These are phyloP conservation scores for Crepidotus variabilis DNA, from an alignment of 768 basidiomycete species.

Conservation along the genomic window DNA sequence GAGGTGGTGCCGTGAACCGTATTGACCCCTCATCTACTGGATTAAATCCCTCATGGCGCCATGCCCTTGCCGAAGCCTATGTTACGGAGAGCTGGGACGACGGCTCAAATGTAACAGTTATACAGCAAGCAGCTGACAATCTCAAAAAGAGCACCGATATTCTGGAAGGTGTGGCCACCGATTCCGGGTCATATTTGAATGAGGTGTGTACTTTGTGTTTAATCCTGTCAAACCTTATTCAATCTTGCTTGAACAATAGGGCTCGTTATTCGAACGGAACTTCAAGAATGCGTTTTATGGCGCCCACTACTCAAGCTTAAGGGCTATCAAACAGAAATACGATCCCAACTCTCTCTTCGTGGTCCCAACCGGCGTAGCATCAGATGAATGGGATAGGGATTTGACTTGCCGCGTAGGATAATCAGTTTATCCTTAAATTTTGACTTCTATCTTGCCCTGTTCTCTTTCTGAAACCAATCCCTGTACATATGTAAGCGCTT, in stretches of 20 bases:
- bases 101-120: background rate
- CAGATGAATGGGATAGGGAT: constrained; percentile 3
- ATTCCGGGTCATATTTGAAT: constrained; percentile 6
- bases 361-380: background rate
- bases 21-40: background rate
- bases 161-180: constrained; percentile 2
- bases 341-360: constrained; percentile 6
- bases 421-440: background rate
- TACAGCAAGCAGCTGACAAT: background rate
- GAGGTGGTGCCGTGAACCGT: background rate
- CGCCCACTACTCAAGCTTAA: background rate
- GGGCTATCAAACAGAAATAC: constrained; percentile 3
- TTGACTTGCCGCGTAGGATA: background rate
- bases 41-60: background rate
- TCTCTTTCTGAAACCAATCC: background rate
- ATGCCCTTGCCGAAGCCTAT: background rate
- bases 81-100: background rate
- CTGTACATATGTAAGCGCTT: background rate
- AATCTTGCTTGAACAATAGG: background rate
- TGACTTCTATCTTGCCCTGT: background rate
- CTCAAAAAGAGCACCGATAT: background rate
- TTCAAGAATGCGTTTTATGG: constrained; percentile 5
- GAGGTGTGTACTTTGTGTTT: background rate
- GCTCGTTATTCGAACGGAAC: constrained; percentile 2
- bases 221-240: background rate